These are phyloP conservation scores for Schwanniomyces etchellsii DNA, from an alignment of 1,139 yeast species.

Conservation along the genomic window DNA sequence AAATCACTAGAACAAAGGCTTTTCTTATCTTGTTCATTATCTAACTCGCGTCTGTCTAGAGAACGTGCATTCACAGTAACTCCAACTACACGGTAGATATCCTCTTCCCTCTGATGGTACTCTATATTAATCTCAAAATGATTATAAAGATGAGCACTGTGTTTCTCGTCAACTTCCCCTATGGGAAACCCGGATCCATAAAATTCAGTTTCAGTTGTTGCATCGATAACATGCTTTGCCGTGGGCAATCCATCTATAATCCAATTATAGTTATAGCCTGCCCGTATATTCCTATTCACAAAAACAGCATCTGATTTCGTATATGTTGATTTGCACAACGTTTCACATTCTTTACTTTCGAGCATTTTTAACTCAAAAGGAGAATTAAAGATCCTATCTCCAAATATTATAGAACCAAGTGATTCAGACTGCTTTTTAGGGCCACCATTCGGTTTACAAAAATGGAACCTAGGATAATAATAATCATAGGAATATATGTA, in stretches of 20 bases:
- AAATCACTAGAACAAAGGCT: conserved; percentile 32
- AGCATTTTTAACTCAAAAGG: conserved; percentile 81
- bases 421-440: conserved; percentile 80
- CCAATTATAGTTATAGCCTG: conserved; percentile 90
- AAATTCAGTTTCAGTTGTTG: conserved; percentile 52
- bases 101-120: conserved; percentile 71
- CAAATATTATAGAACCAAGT: conserved; percentile 87
- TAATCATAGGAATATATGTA: conserved; percentile 76
- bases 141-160: conserved; percentile 57
- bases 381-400: conserved; percentile 91
- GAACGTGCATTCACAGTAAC: conserved; percentile 72
- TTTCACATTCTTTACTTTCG: conserved; percentile 59
- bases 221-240: conserved; percentile 55
- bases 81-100: conserved; percentile 83
- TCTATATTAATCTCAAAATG: conserved; percentile 78
- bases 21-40: conserved; percentile 18
- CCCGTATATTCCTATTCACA: conserved; percentile 70
- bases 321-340: conserved; percentile 57
- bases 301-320: conserved; percentile 64
- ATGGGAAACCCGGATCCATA: conserved; percentile 80
- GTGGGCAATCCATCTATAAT: conserved; percentile 93
- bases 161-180: conserved; percentile 54
- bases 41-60: conserved; percentile 36
- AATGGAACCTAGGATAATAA: conserved; percentile 77
- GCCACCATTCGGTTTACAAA: conserved; percentile 71